Percentiles rank a stretch among this genome's conserved stretches.
Conservation (phyloP, 768 basidiomycete species). For the Amanita jacksonii region DNA sequence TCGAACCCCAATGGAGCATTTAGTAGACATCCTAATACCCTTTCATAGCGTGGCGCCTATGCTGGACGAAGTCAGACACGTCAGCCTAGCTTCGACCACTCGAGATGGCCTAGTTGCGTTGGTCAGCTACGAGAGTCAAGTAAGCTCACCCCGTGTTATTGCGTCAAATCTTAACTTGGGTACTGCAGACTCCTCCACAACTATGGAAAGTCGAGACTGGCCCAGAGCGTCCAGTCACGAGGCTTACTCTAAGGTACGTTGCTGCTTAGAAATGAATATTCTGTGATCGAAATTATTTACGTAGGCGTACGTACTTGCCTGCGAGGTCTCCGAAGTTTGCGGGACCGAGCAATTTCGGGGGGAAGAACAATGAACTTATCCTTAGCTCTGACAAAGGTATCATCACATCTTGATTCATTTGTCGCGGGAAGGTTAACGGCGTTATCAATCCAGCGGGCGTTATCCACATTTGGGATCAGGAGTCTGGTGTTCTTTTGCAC, state of each 20-base stretch:
- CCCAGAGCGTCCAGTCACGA: constrained; percentile 28
- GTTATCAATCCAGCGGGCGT: constrained; percentile 49
- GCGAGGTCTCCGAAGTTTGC: constrained; percentile 63
- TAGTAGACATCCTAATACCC: constrained; percentile 6
- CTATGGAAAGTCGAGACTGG: constrained; percentile 64
- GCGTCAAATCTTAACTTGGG: background rate
- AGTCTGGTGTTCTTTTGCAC: constrained; percentile 65
- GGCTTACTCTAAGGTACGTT: constrained; percentile 31
- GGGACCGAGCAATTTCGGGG: constrained; percentile 77
- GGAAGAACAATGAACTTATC: constrained; percentile 68
- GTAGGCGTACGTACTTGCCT: constrained; percentile 67
- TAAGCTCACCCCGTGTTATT: constrained; percentile 14
- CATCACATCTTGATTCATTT: constrained; percentile 6
- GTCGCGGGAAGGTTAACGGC: background rate
- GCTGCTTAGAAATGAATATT: constrained; percentile 8
- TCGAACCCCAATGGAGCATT: constrained; percentile 1
- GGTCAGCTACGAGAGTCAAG: constrained; percentile 69
- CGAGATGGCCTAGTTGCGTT: constrained; percentile 47
- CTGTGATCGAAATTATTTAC: constrained; percentile 8
- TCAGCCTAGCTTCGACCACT: constrained; percentile 47
- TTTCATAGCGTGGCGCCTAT: constrained; percentile 55
- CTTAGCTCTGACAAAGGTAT: constrained; percentile 69
- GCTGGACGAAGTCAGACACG: constrained; percentile 62
- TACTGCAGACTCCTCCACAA: constrained; percentile 60
- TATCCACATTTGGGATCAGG: constrained; percentile 81